phyloP scores from a whole-genome alignment of 176 grass and related monocot genomes.

The Eleusine indica region DNA sequence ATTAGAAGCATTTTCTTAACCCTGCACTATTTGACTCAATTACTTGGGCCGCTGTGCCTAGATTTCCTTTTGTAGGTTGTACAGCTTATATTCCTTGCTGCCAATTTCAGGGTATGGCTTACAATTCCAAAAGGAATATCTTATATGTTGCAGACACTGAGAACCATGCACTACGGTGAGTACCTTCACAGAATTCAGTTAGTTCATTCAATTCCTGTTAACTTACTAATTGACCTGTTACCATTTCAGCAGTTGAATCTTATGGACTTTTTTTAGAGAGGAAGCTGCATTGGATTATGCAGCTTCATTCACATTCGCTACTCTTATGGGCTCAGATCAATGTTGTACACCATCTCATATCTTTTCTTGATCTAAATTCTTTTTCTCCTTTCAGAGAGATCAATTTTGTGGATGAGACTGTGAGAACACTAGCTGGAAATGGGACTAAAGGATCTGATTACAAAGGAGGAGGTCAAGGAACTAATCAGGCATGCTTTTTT shows the following conservation, averaged over 20 bases:
- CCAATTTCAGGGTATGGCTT: conserved; percentile 86
- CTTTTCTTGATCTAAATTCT: conserved; percentile 21
- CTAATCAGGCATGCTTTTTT: conserved; percentile 66
- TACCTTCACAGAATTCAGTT: conserved; percentile 24
- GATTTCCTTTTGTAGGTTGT: conserved; percentile 13
- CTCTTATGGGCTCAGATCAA: conserved; percentile 9
- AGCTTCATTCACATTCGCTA: conserved; percentile 5
- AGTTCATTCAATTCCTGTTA: conserved; percentile 24
- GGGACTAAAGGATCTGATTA: conserved; percentile 95
- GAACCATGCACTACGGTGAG: conserved; percentile 92
- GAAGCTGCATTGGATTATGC: not conserved
- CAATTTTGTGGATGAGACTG: conserved; percentile 88
- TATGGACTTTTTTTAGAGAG: not conserved
- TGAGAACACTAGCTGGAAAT: conserved; percentile 94
- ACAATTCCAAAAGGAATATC: conserved; percentile 88
- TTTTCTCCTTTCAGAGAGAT: conserved; percentile 65
- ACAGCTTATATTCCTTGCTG: conserved; percentile 21
- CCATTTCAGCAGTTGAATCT: not conserved
- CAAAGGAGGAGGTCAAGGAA: conserved; percentile 73
- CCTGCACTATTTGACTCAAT: conserved; percentile 22
- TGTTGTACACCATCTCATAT: conserved; percentile 12
- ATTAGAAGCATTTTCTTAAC: conserved; percentile 20
- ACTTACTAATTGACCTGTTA: not conserved
- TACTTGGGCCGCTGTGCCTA: conserved; percentile 5
- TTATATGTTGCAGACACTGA: conserved; percentile 97